A percentile compares a stretch with the other conserved stretches of the same genome.
Conservation (phyloP, 306 rosid species). For the Corylus avellana region DNA sequence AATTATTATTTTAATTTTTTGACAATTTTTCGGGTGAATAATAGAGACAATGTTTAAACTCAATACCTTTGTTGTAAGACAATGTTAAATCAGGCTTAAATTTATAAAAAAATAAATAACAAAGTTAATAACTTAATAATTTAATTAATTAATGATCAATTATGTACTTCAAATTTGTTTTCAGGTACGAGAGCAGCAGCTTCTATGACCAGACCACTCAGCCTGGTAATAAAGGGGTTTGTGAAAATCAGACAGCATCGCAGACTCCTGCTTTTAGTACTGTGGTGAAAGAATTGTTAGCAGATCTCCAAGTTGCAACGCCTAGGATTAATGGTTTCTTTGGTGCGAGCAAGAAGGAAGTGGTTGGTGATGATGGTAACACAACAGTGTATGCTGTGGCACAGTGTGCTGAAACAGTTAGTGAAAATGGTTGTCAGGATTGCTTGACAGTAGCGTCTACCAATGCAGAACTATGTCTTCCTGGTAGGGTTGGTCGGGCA, state of each 20-base stretch:
- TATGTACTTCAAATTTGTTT: neutral
- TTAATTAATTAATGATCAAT: too few relatives aligned
- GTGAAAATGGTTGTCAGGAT: constrained; percentile 26
- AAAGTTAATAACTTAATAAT: too few relatives aligned
- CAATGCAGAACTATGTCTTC: constrained; percentile 47
- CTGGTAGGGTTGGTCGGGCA: constrained; percentile 45
- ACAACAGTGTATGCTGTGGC: constrained; percentile 48
- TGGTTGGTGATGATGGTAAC: constrained; percentile 17
- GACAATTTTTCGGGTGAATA: too few relatives aligned
- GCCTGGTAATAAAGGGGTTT: constrained; percentile 29
- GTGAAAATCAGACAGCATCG: constrained; percentile 28
- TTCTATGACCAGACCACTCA: constrained; percentile 40
- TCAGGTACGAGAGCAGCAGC: constrained; percentile 41
- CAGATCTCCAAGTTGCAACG: constrained; percentile 34
- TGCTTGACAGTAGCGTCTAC: constrained; percentile 47
- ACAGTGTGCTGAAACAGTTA: constrained; percentile 55
- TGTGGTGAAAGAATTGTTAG: constrained; percentile 20
- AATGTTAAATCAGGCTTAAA: too few relatives aligned
- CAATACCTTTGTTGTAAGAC: too few relatives aligned
- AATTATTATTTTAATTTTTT: too few relatives aligned
- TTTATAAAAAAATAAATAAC: too few relatives aligned
- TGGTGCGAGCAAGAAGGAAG: constrained; percentile 41
- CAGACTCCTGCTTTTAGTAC: constrained; percentile 24
- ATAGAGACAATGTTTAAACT: too few relatives aligned
- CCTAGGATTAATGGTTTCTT: constrained; percentile 42